Percentiles rank a stretch among this genome's conserved stretches.
These are phyloP conservation scores for Petunia hybrid DNA, from an alignment of 305 asterid species.

Conservation along the genomic window DNA sequence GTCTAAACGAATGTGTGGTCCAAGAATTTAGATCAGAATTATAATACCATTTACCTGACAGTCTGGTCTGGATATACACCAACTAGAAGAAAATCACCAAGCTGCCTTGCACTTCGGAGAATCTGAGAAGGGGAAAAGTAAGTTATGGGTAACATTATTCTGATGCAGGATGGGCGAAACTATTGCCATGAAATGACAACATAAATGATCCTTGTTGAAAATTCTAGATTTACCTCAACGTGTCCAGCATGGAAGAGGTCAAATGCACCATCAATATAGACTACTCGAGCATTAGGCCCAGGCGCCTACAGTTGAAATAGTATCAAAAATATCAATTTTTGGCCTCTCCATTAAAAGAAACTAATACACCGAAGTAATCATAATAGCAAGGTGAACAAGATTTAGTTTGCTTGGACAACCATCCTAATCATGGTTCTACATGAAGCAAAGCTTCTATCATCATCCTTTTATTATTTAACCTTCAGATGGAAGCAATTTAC, in stretches of 20 bases:
- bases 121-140: constrained; percentile 55
- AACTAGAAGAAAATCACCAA: constrained; percentile 94
- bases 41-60: constrained; percentile 53
- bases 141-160: background rate
- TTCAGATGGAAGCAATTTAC: constrained; percentile 3
- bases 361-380: background rate
- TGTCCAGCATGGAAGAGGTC: constrained; percentile 99
- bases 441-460: background rate
- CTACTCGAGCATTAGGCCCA: constrained; percentile 88
- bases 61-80: constrained; percentile 84
- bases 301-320: constrained; percentile 67
- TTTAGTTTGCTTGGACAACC: background rate
- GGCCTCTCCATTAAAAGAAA: constrained; percentile 22
- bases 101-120: constrained; percentile 83
- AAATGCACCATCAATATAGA: constrained; percentile 96
- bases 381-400: constrained; percentile 18
- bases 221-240: constrained; percentile 66
- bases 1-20: background rate
- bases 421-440: constrained; percentile 17
- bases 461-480: background rate
- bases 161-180: background rate
- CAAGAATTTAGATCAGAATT: constrained; percentile 18
- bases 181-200: background rate
- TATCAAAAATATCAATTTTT: background rate
- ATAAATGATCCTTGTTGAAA: background rate